These are phyloP conservation scores for Epichloe hybrida DNA, from an alignment of 2,329 filamentous ascomycete genomes.

Conservation along the genomic window DNA sequence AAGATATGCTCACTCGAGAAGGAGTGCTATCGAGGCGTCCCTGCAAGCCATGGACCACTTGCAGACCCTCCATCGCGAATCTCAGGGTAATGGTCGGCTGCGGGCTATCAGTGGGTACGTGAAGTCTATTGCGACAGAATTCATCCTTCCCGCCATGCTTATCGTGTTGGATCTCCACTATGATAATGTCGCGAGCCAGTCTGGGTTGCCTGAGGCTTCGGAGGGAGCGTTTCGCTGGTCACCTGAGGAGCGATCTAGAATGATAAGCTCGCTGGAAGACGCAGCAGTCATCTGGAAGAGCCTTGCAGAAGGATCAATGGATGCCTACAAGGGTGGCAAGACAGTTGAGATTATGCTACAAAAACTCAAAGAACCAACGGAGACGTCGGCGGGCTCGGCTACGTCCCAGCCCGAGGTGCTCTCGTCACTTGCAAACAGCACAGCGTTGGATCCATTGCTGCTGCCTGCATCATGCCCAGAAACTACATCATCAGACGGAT, in stretches of 20 bases:
- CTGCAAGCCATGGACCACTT: conserved; percentile 71
- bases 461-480: conserved; percentile 7
- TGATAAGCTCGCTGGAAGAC: conserved; percentile 61
- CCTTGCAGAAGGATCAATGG: conserved; percentile 65
- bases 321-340: conserved; percentile 75
- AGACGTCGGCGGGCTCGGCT: conserved; percentile 5
- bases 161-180: conserved; percentile 73
- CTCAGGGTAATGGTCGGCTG: conserved; percentile 56
- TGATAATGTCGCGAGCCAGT: conserved; percentile 36
- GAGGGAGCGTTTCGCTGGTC: conserved; percentile 43
- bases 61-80: conserved; percentile 60
- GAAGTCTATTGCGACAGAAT: conserved; percentile 69
- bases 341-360: conserved; percentile 74
- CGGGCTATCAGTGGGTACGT: conserved; percentile 67
- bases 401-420: conserved; percentile 10
- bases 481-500: conserved; percentile 13
- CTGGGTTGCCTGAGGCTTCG: conserved; percentile 24
- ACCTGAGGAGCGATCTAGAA: conserved; percentile 50
- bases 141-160: conserved; percentile 74
- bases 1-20: conserved; percentile 71
- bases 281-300: conserved; percentile 70
- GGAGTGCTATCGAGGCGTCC: conserved; percentile 74
- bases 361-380: conserved; percentile 43
- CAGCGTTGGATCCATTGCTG: conserved; percentile 19
- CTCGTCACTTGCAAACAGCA: conserved; percentile 23